These are phyloP conservation scores for Stagonosporopsis chrysanthemi DNA, from an alignment of 2,329 filamentous ascomycete species.

Conservation along the genomic window DNA sequence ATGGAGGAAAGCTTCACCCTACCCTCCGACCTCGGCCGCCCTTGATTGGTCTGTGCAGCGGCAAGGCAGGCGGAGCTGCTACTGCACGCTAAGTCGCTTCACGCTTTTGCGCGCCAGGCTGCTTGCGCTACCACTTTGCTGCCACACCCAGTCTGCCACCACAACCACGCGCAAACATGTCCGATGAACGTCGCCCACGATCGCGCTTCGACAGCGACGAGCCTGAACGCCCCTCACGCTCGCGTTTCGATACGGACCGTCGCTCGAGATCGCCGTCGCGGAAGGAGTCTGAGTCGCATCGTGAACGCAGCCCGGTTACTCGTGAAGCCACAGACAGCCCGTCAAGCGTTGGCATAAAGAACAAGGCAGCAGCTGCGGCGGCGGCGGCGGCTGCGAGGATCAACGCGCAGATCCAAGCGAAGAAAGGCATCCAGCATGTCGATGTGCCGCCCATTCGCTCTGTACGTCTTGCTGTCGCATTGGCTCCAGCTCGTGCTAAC, in stretches of 20 bases:
- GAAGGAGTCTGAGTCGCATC: conserved; percentile 69
- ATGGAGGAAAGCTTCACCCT: background rate
- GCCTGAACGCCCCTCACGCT: conserved; percentile 66
- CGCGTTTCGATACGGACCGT: conserved; percentile 74
- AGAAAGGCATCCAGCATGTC: conserved; percentile 88
- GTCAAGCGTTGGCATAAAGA: conserved; percentile 55
- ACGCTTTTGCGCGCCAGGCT: conserved; percentile 1
- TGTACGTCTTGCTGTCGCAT: conserved; percentile 49
- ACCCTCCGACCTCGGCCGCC: conserved; percentile 14
- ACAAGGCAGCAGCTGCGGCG: conserved; percentile 77
- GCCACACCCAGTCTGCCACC: conserved; percentile 2
- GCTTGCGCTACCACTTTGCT: conserved; percentile 2
- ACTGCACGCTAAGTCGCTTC: background rate
- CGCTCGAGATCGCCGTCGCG: conserved; percentile 76
- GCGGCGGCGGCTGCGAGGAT: conserved; percentile 73
- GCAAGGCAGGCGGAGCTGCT: background rate
- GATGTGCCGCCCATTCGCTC: conserved; percentile 82
- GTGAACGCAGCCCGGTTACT: conserved; percentile 82
- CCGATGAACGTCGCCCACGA: conserved; percentile 82
- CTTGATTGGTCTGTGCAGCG: conserved; percentile 9
- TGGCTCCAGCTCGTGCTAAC: conserved; percentile 22
- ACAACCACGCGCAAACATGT: conserved; percentile 61
- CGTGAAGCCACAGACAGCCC: conserved; percentile 58
- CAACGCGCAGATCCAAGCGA: conserved; percentile 60
- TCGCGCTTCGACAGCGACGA: conserved; percentile 95